Base-by-base conservation (phyloP, 2,329 filamentous ascomycete species). In the Trichophyton equinum region DNA sequence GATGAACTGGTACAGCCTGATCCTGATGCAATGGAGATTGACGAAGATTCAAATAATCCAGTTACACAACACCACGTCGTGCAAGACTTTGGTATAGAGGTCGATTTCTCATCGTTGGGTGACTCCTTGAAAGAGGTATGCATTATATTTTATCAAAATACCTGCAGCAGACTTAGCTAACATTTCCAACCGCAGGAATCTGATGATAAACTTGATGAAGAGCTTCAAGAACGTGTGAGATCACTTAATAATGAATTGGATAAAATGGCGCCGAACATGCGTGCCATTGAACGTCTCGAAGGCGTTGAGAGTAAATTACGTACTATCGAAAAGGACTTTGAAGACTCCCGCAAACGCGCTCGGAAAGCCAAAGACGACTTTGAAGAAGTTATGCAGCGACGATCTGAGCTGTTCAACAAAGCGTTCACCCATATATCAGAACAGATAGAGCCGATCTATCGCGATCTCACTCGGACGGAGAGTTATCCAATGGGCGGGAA, bases 241-340 rank as follows among this genome's bases (percentile, higher is more conserved):
- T 81, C 81, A 30, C 80, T 99, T 8, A 85, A 85, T 51, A 78
- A 81, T 36, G 89, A 96, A 67, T 83, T 99, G 20, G 91, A 96
- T 71, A 96, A 96, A 75, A 86, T 97, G 74, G 91, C 94, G 64
- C 94, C 94, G 27, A 97, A 99, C 73, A 95, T 96, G 84, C 89
- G 92, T 68, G 94, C 92, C 7, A 90, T 91, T 74, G 91, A 97
- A 70, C 88, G 92, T 57, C 81, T 99, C 4, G 89, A 94, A 70
- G 86, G 85, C 22, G 91, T 95, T 7, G 88, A 95, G 72, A 82
- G 84, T 58, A 86, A 91, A 63, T 85, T 96, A 25, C 86, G 89
- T 65, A 82, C 86, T 62, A 92, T 89, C 1, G 91, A 96, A 68
- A 85, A 89, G 67, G 91, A 96, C 67, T 97, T 91, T 70, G 90